phyloP scores from a whole-genome alignment of 1,284 basidiomycete species.

The Pseudozyma pruni region DNA sequence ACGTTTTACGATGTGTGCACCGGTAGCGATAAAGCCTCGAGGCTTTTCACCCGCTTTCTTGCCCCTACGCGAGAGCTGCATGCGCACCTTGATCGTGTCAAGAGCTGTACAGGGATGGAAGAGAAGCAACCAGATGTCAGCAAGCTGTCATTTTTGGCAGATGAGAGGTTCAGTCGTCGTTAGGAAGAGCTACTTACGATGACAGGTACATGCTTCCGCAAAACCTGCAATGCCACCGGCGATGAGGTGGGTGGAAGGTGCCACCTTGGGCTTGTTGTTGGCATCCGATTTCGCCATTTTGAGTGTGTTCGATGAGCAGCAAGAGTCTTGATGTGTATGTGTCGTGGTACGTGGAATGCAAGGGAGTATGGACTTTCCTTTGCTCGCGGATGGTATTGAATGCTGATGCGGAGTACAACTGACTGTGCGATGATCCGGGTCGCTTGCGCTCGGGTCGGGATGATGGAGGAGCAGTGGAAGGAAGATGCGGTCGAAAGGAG shows the following conservation, averaged over 20 bases:
- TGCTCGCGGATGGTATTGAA: background rate
- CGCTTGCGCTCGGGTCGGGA: background rate
- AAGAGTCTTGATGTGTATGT: too few relatives aligned
- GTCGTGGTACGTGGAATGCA: too few relatives aligned
- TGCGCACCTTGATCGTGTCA: slow-evolving; percentile 96
- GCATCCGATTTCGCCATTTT: slow-evolving; percentile 27
- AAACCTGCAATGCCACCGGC: slow-evolving; percentile 68
- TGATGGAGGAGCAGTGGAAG: background rate
- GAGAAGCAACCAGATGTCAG: background rate
- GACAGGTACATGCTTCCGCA: slow-evolving; percentile 67
- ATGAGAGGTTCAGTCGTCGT: too few relatives aligned
- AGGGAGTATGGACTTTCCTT: too few relatives aligned
- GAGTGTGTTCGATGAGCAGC: background rate
- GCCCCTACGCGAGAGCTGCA: slow-evolving; percentile 78
- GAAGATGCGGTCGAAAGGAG: background rate
- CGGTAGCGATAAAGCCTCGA: slow-evolving; percentile 92
- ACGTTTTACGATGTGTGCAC: slow-evolving; percentile 84
- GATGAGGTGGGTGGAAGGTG: slow-evolving; percentile 66
- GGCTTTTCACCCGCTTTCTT: slow-evolving; percentile 71
- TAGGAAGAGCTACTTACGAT: slow-evolving; percentile 56
- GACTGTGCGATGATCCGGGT: too few relatives aligned
- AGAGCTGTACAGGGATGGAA: slow-evolving; percentile 68
- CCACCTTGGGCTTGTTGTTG: slow-evolving; percentile 64
- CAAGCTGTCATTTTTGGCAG: background rate
- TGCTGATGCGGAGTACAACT: background rate